Evolutionary conservation across 495 filamentous ascomycete genomes (phyloP), one percentile per base, ranked within the genome.

Genomic region (Aspergillus panamensis): DNA sequence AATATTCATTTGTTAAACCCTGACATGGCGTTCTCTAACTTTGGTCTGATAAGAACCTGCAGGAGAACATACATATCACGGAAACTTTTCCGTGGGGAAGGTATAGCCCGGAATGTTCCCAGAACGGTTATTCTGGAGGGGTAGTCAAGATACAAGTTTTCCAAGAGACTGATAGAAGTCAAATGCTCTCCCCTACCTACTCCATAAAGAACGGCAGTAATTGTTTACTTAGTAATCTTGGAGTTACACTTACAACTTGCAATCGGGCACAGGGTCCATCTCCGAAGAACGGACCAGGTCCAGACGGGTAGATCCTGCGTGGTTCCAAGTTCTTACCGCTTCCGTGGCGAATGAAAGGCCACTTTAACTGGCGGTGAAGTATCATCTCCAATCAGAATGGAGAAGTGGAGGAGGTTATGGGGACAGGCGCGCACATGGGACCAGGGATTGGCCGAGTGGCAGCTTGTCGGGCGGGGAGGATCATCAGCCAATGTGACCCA

Each of bases 321-420:
- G 33, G 33, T 35, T n/a, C n/a, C n/a, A n/a, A n/a, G n/a, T n/a
- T 20, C 39, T 21, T 49, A 48, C 54, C 32, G 45, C 31, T 31
- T 49, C 43, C 35, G 33, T 17, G n/a, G 25, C 25, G 2, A 25
- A 25, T 25, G 25, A 25, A 25, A 5, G 43, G 20, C 21, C 17
- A 33, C 43, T 19, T 16, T n/a, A 39, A 57, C 55, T 57, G 45
- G 55, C 55, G 55, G 55, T 57, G 33, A 42, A 43, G 37, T 9
- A 10, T 13, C 6, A n/a, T 5, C 4, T 9, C 55, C 55, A 57
- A 57, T 57, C 8, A 43, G 10, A 30, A 25, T 8, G 16, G 19
- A 12, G 8, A n/a, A 29, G 16, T 19, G 29, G 29, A 16, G 31
- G 2, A 16, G 31, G 17, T 37, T 43, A 16, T 19, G 30, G 10